These are phyloP conservation scores for Cicer cuneatum DNA, from an alignment of 306 rosid species.

Conservation along the genomic window DNA sequence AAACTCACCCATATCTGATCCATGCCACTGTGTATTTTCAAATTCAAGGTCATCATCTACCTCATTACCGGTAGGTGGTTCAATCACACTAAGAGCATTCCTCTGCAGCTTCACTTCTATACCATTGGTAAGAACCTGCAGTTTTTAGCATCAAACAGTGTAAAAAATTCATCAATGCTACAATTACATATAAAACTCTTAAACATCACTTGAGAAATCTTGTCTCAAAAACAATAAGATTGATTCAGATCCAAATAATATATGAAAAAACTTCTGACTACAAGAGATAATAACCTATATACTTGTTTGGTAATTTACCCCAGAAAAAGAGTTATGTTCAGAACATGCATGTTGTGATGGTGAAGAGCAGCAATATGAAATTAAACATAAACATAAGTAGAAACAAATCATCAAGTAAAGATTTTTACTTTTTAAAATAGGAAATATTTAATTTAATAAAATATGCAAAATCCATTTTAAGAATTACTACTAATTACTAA, in stretches of 20 bases:
- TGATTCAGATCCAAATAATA: not conserved
- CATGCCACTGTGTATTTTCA: slow-evolving; percentile 77
- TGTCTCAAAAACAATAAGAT: not conserved
- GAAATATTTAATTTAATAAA: not conserved
- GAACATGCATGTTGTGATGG: slow-evolving; percentile 33
- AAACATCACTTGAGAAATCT: not conserved
- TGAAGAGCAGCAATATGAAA: slow-evolving; percentile 9
- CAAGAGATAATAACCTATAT: not conserved
- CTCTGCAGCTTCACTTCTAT: slow-evolving; percentile 96
- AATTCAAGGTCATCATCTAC: slow-evolving; percentile 94
- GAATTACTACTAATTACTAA: not conserved
- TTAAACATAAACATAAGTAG: slow-evolving; percentile 13
- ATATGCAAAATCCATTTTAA: not conserved
- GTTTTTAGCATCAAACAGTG: slow-evolving; percentile 7
- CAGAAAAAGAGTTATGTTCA: not conserved
- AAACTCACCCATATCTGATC: slow-evolving; percentile 85
- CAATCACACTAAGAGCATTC: slow-evolving; percentile 94
- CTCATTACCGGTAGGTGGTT: slow-evolving; percentile 90
- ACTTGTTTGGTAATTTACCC: not conserved
- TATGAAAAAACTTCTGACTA: slow-evolving; percentile 7
- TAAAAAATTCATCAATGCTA: not conserved
- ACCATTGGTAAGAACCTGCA: slow-evolving; percentile 93
- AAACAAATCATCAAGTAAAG: slow-evolving; percentile 25
- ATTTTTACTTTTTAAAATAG: slow-evolving; percentile 1
- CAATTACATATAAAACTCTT: slow-evolving; percentile 8